Base-by-base conservation (phyloP, 176 grass and related monocot genomes). In the Oryza longistaminata region DNA sequence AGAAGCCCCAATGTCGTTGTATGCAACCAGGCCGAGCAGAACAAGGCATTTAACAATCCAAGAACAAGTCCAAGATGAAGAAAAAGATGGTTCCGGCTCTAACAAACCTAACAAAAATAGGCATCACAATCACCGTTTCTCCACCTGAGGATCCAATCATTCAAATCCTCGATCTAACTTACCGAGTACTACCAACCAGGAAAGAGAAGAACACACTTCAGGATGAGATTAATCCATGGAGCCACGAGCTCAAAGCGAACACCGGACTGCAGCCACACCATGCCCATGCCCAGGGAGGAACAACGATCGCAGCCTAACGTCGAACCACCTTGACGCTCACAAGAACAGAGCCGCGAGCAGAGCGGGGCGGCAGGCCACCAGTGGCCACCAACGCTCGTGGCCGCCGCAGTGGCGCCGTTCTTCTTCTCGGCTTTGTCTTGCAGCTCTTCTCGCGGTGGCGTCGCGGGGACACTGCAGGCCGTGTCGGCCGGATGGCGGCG, bases 401-500 rank as follows among this genome's bases (percentile, higher is more conserved):
- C 33, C 46, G 11, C 49, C 15, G 43, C 86, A 49, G 60, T 29
- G 29, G 43, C 88, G 65, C 64, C 55, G 39, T 80, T 77, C 60
- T 82, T 84, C 50, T 90, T 83, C 17, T 71, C 83, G 44, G 64
- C 80, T 14, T 77, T 81, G 74, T 89, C 90, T n/a, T 9, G 88
- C 88, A 1, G 70, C 5, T 40, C 40, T 21, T 92, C 93, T 1
- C 0, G 0, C 78, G 3, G 96, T 93, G 35, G 91, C 77, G 64
- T 89, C 93, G 90, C 83, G 0, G 93, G 96, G 93, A 5, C 24
- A 17, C n/a, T 2, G n/a, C 91, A 7, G 93, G 96, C n/a, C 3
- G 91, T 67, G 29, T 67, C 66, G 11, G 73, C 80, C 37, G 93
- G 96, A n/a, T 2, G 93, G 93, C 33, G n/a, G 96, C 91, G 9